Evolutionary conservation across 2,329 filamentous ascomycete species (phyloP).

Genomic region (Sarocladiaceae sp.): DNA sequence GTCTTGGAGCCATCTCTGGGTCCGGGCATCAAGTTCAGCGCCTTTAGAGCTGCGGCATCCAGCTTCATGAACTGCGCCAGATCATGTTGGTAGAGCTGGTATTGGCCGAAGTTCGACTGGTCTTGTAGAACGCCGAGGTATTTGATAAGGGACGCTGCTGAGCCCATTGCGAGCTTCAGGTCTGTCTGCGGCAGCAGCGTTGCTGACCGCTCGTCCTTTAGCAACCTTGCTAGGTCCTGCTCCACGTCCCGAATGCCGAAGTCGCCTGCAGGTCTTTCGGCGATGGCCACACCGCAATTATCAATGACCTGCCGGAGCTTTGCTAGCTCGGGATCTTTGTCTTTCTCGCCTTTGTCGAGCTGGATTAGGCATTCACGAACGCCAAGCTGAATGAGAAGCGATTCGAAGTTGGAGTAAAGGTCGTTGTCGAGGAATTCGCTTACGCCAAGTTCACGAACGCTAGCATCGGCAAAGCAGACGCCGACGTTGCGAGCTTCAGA

Average conservation of each 20-base stretch:
- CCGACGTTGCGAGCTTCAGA: slow-evolving; percentile 80
- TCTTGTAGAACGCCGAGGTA: slow-evolving; percentile 90
- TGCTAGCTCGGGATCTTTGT: slow-evolving; percentile 78
- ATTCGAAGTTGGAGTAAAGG: slow-evolving; percentile 95
- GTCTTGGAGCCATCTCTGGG: slow-evolving; percentile 91
- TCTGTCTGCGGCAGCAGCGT: slow-evolving; percentile 82
- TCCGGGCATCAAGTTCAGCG: slow-evolving; percentile 94
- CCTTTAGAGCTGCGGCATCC: slow-evolving; percentile 87
- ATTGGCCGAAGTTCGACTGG: slow-evolving; percentile 91
- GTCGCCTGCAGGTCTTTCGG: slow-evolving; percentile 69
- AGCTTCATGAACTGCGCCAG: slow-evolving; percentile 97
- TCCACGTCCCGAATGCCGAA: slow-evolving; percentile 91
- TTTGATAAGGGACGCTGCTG: slow-evolving; percentile 87
- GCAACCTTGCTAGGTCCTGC: slow-evolving; percentile 79
- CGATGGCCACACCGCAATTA: slow-evolving; percentile 84
- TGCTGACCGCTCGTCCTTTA: slow-evolving; percentile 78
- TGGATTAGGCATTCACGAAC: slow-evolving; percentile 92
- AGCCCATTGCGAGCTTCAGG: slow-evolving; percentile 91
- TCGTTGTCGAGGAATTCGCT: slow-evolving; percentile 99
- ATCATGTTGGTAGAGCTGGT: slow-evolving; percentile 95
- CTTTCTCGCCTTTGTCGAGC: slow-evolving; percentile 69
- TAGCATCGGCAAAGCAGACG: slow-evolving; percentile 96
- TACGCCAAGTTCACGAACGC: slow-evolving; percentile 88
- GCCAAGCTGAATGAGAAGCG: slow-evolving; percentile 89
- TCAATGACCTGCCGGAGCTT: slow-evolving; percentile 88